Evolutionary conservation across 441 rosid genomes (phyloP).

Genomic region (Syzygium malaccense): DNA sequence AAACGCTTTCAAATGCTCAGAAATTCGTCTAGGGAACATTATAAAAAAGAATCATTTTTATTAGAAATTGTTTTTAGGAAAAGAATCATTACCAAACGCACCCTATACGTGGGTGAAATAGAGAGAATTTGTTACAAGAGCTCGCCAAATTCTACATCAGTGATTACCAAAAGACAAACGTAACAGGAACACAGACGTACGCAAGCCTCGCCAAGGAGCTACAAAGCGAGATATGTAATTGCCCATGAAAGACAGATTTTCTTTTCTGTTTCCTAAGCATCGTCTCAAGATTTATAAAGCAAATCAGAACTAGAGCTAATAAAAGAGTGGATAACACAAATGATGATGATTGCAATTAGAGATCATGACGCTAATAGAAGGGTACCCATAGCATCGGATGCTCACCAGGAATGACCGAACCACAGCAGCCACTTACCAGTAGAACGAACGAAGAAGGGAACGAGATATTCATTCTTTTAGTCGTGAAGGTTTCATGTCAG

Average conservation of each 20-base stretch:
- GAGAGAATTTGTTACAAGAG: background rate
- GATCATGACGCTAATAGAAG: constrained; percentile 19
- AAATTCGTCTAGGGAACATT: too few species aligned
- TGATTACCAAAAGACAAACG: constrained; percentile 56
- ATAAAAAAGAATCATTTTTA: too few species aligned
- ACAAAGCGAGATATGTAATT: too few species aligned
- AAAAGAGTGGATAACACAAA: constrained; percentile 5
- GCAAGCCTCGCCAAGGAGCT: background rate
- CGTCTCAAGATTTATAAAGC: constrained; percentile 22
- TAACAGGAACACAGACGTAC: background rate
- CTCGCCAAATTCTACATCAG: constrained; percentile 48
- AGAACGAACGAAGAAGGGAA: constrained; percentile 1
- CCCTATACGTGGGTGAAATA: background rate
- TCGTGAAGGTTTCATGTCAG: too few species aligned
- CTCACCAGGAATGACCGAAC: background rate
- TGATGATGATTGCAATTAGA: constrained; percentile 6
- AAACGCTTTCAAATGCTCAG: too few species aligned
- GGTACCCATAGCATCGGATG: constrained; percentile 16
- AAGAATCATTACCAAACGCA: too few species aligned
- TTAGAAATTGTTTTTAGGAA: too few species aligned
- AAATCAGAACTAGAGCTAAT: constrained; percentile 15
- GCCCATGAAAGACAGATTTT: constrained; percentile 5
- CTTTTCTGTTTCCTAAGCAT: constrained; percentile 7
- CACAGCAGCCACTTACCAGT: background rate
- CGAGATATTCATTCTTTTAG: background rate